phyloP scores from a whole-genome alignment of 768 basidiomycete species.

The Pseudohyphozyma bogoriensis region DNA sequence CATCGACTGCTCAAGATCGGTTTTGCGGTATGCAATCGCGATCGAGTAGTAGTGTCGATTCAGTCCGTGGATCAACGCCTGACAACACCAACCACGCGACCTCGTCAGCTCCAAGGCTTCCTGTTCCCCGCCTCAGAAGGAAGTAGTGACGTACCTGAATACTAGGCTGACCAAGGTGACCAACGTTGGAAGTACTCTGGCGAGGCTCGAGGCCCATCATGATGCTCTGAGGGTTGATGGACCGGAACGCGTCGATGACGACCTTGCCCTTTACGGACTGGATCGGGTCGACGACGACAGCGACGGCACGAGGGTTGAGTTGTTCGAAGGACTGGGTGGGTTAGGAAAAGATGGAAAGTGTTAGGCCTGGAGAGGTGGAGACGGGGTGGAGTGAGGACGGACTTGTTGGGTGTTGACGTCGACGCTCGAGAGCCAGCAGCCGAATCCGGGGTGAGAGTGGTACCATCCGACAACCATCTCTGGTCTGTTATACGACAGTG shows the following conservation, averaged over 20 bases:
- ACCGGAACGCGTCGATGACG: slow-evolving; percentile 96
- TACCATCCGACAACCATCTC: slow-evolving; percentile 99
- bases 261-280: slow-evolving; percentile 96
- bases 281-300: slow-evolving; percentile 95
- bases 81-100: too few relatives aligned
- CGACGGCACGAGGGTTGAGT: slow-evolving; percentile 83
- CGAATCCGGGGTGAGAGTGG: slow-evolving; percentile 98
- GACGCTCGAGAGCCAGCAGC: slow-evolving; percentile 97
- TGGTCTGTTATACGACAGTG: slow-evolving; percentile 62
- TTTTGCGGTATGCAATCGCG: slow-evolving; percentile 95
- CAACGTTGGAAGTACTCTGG: slow-evolving; percentile 95
- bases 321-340: slow-evolving; percentile 78
- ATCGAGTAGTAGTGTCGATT: slow-evolving; percentile 98
- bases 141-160: slow-evolving; percentile 61
- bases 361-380: background rate
- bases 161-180: slow-evolving; percentile 97
- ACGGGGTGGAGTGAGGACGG: slow-evolving; percentile 23
- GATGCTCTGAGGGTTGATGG: slow-evolving; percentile 83
- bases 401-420: slow-evolving; percentile 99
- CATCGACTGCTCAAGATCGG: slow-evolving; percentile 96
- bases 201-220: slow-evolving; percentile 85
- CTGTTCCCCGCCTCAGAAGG: background rate
- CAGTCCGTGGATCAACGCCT: slow-evolving; percentile 66
- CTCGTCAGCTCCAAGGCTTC: background rate
- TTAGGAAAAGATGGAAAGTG: background rate